These are phyloP conservation scores for Populus simonii DNA, from an alignment of 345 rosid species.

Conservation along the genomic window DNA sequence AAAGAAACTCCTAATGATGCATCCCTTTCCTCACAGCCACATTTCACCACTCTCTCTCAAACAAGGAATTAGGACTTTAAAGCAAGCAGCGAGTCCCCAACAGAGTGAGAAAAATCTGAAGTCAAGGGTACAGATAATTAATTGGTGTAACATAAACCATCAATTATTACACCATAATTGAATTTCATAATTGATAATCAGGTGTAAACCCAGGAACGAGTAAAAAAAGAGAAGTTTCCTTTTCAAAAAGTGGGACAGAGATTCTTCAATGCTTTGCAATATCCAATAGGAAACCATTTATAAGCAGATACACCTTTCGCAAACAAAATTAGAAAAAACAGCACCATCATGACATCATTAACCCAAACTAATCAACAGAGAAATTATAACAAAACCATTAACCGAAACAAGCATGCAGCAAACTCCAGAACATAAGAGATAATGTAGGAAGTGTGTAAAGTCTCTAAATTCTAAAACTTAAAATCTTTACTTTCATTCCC, in stretches of 20 bases:
- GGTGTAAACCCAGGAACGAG: neutral
- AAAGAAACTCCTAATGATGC: neutral
- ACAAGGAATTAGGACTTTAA: neutral
- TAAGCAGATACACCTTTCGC: neutral
- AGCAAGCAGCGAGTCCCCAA: conserved; percentile 1
- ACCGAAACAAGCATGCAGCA: neutral
- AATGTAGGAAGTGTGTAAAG: neutral
- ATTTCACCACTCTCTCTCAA: conserved; percentile 9
- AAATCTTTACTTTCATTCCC: neutral
- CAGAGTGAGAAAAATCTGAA: neutral
- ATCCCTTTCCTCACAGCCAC: conserved; percentile 1
- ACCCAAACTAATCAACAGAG: neutral
- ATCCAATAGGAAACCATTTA: neutral
- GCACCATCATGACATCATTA: neutral
- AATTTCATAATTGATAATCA: neutral
- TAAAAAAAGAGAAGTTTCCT: neutral
- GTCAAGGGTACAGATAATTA: neutral
- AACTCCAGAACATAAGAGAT: neutral
- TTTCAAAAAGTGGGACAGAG: neutral
- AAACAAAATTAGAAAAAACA: conserved; percentile 1
- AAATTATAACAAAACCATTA: neutral
- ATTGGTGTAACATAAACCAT: neutral
- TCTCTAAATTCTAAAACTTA: neutral
- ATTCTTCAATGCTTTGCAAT: neutral
- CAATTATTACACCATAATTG: neutral